Evolutionary conservation across 768 basidiomycete species (phyloP), one percentile per base, ranked within the genome.

Genomic region (Tricholoma hemisulphureum): DNA sequence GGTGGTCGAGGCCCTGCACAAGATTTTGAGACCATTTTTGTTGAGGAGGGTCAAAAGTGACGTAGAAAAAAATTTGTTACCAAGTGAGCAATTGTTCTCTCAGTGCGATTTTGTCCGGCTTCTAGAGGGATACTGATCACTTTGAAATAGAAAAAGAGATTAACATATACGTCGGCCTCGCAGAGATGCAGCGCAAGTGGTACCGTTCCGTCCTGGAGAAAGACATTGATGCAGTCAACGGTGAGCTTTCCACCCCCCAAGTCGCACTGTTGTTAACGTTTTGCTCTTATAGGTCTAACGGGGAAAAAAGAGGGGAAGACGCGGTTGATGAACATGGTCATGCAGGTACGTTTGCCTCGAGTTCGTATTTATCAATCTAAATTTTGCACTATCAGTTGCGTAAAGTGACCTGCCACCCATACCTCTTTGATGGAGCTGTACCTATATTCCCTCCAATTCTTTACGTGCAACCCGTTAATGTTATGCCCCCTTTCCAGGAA

Each of bases 241-340:
- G 95, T 85, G 57, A 43, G 82, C 70, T 4, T 28, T 3, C 3
- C 29, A n/a, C 46, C n/a, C 20, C 24, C 13, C 34, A 31, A 10
- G 2, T 54, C 11, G 2, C 11, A 16, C 11, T 41, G 24, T n/a
- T 20, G 24, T 26, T 53, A 4, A 37, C 23, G 23, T 13, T 23
- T 53, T 16, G 26, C 9, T 16, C 2, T 4, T 46, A 21, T 59
- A 92, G 91, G 93, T 37, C 77, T 95, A 29, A 92, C 93, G 2
- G 94, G 95, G 7, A 98, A 97, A 82, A 98, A 98, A 70, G 97
- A 99, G 71, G 96, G 96, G 55, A 99, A 98, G 77, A 98, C 95
- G 4, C 79, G 96, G 31, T 73, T 98, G 51, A 93, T 98, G 88
- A 99, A 98, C 70, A 95, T 99, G 81, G 97, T 98, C 59, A 98